A percentile compares a stretch with the other conserved stretches of the same genome.
These are phyloP conservation scores for Rosa hybrid DNA, from an alignment of 331 rosid species.

Conservation along the genomic window DNA sequence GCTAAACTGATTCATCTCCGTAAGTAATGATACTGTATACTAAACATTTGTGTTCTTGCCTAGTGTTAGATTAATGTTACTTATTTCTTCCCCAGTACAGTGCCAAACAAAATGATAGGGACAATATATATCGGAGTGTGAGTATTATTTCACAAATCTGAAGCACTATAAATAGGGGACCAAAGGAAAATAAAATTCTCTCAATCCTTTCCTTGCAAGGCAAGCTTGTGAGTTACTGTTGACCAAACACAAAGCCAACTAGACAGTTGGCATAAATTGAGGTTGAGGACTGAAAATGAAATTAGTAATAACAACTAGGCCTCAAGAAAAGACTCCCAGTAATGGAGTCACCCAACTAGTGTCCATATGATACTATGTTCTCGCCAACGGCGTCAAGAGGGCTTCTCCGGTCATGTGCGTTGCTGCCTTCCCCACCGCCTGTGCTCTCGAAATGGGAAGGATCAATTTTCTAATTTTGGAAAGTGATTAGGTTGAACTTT, in stretches of 20 bases:
- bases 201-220: too few species aligned
- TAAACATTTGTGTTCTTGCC: background rate
- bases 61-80: background rate
- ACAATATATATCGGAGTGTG: background rate
- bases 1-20: background rate
- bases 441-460: conserved; percentile 91
- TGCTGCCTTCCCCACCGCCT: conserved; percentile 90
- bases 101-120: too few species aligned
- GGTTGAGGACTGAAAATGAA: too few species aligned
- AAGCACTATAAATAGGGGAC: background rate
- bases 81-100: too few species aligned
- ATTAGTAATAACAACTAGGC: too few species aligned
- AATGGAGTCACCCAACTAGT: too few species aligned
- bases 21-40: background rate
- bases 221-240: too few species aligned
- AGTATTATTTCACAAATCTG: background rate
- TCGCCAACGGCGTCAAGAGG: conserved; percentile 79
- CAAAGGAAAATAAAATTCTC: background rate
- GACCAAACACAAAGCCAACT: too few species aligned
- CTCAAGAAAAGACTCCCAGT: too few species aligned
- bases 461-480: background rate
- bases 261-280: too few species aligned
- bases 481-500: background rate
- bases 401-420: conserved; percentile 97
- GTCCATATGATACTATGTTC: conserved; percentile 86